These are phyloP conservation scores for Aspergillus sergii DNA, from an alignment of 2,329 filamentous ascomycete species.

Conservation along the genomic window DNA sequence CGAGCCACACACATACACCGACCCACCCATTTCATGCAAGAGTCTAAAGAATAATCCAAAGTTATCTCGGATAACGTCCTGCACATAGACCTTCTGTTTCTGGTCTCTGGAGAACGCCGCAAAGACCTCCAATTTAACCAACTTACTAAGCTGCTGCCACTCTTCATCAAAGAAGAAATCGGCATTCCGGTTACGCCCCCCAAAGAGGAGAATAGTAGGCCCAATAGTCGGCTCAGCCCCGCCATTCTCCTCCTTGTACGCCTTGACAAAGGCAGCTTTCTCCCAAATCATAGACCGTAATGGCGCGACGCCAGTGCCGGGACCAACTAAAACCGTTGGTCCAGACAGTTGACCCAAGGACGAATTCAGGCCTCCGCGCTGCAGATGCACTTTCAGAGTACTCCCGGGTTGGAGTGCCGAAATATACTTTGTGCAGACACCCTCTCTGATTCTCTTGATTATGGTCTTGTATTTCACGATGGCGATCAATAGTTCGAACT, in stretches of 20 bases:
- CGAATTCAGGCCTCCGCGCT: constrained; percentile 55
- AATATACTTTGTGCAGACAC: constrained; percentile 88
- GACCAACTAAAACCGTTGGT: constrained; percentile 76
- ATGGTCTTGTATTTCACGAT: constrained; percentile 91
- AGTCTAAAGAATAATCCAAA: constrained; percentile 52
- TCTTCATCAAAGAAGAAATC: constrained; percentile 85
- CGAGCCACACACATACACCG: constrained; percentile 56
- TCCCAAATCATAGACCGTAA: constrained; percentile 80
- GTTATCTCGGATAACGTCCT: constrained; percentile 61
- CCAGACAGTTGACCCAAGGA: constrained; percentile 49
- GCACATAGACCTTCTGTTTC: constrained; percentile 66
- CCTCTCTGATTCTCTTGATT: constrained; percentile 78
- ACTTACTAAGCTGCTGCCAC: constrained; percentile 58
- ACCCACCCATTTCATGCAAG: constrained; percentile 55
- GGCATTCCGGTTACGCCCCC: constrained; percentile 70
- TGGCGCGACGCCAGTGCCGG: constrained; percentile 85
- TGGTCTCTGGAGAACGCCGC: constrained; percentile 75
- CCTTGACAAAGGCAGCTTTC: constrained; percentile 51
- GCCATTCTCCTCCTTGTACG: constrained; percentile 31
- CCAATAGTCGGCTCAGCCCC: constrained; percentile 36
- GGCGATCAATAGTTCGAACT: constrained; percentile 75
- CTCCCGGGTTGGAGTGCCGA: constrained; percentile 63
- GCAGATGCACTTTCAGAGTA: constrained; percentile 60
- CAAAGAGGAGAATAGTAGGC: constrained; percentile 73
- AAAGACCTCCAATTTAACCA: constrained; percentile 55